These are phyloP conservation scores for Epichloe scottii DNA, from an alignment of 2,329 filamentous ascomycete species.

Conservation along the genomic window DNA sequence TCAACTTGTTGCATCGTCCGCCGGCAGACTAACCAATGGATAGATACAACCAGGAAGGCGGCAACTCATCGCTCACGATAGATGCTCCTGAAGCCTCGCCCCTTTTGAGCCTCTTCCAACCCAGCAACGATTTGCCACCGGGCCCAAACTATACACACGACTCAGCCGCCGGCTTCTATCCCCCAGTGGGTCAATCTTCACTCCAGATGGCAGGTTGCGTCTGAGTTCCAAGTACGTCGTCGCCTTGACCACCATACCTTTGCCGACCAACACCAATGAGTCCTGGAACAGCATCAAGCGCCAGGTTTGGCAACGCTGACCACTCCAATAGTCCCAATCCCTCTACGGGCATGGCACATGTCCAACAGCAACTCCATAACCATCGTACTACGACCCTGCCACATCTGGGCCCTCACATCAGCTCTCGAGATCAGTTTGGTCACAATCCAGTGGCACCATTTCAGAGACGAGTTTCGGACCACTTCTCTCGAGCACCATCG, in stretches of 20 bases:
- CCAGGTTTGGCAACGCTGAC: conserved; percentile 9
- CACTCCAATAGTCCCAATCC: conserved; percentile 29
- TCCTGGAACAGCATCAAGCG: not conserved
- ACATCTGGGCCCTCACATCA: conserved; percentile 35
- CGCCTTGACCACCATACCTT: not conserved
- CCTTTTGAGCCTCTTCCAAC: conserved; percentile 39
- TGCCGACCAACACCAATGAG: conserved; percentile 1
- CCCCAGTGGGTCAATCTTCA: conserved; percentile 30
- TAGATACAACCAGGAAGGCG: conserved; percentile 45
- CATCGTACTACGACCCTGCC: conserved; percentile 36
- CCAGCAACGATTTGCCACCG: conserved; percentile 30
- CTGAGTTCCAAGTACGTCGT: conserved; percentile 43
- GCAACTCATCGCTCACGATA: conserved; percentile 38
- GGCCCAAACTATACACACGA: conserved; percentile 38
- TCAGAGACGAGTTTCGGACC: conserved; percentile 32
- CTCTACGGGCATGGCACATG: conserved; percentile 45
- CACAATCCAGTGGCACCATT: conserved; percentile 37
- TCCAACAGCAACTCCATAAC: conserved; percentile 25
- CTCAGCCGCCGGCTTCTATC: conserved; percentile 34
- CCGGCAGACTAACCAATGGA: conserved; percentile 7
- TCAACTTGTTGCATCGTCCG: conserved; percentile 6
- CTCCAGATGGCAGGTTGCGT: conserved; percentile 40
- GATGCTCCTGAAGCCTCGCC: conserved; percentile 39
- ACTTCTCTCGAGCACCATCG: conserved; percentile 38
- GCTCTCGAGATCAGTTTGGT: conserved; percentile 39